These are phyloP conservation scores for Hanseniaspora clermontiae DNA, from an alignment of 805 yeast genomes.

Conservation along the genomic window DNA sequence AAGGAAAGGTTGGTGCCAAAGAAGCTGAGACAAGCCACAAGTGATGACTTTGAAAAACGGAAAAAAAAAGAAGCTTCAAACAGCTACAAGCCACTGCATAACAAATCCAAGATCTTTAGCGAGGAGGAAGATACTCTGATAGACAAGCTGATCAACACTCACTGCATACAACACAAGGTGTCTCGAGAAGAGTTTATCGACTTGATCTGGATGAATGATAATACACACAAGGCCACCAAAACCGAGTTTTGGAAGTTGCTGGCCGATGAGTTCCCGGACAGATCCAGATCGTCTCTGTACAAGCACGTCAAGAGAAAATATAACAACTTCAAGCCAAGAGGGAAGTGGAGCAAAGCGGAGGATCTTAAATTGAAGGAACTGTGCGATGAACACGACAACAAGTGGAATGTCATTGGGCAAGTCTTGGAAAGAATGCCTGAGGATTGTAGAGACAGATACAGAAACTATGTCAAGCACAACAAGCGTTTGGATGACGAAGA, in stretches of 20 bases:
- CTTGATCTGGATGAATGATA: constrained; percentile 75
- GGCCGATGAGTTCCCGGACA: constrained; percentile 64
- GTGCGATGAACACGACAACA: constrained; percentile 58
- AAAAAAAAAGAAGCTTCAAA: constrained; percentile 36
- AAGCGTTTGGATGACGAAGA: constrained; percentile 27
- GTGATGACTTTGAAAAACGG: constrained; percentile 17
- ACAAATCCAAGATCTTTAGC: constrained; percentile 20
- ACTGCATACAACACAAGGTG: constrained; percentile 49
- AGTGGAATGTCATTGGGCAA: constrained; percentile 79
- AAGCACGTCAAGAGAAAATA: constrained; percentile 85
- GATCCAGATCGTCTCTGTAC: constrained; percentile 81
- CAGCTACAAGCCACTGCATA: constrained; percentile 1
- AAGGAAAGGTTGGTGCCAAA: constrained; percentile 16
- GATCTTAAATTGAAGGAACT: constrained; percentile 54
- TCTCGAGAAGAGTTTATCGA: constrained; percentile 60
- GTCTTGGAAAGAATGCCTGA: constrained; percentile 89
- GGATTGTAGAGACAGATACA: constrained; percentile 92
- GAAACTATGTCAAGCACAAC: constrained; percentile 91
- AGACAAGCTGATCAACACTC: constrained; percentile 59
- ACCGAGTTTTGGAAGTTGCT: constrained; percentile 67
- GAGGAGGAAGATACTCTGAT: constrained; percentile 53
- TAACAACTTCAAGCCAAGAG: constrained; percentile 76
- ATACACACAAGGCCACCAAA: constrained; percentile 55
- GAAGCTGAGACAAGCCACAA: constrained; percentile 12
- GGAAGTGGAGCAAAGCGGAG: constrained; percentile 79